Evolutionary conservation across 148 eudicot species (phyloP).

Genomic region (Persicaria tinctoria): DNA sequence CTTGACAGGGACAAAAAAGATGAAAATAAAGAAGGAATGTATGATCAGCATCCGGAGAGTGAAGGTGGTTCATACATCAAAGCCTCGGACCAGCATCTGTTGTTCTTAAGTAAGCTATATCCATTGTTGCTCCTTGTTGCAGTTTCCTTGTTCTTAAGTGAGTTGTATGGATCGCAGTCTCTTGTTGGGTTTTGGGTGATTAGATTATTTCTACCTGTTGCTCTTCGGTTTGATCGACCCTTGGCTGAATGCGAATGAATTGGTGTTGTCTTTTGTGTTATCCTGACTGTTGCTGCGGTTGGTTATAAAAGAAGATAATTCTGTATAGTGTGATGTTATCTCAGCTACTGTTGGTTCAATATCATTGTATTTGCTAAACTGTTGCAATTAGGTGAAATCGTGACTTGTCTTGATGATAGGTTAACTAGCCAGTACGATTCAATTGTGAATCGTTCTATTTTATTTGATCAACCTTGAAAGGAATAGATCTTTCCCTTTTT

Average conservation of each 20-base stretch:
- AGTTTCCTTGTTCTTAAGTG: no score
- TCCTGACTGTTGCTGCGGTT: not conserved
- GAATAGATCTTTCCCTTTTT: not conserved
- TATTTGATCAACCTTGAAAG: not conserved
- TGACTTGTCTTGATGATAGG: not conserved
- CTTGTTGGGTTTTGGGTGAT: no score
- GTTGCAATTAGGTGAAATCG: not conserved
- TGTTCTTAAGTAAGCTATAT: no score
- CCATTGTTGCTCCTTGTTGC: no score
- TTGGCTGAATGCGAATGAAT: no score
- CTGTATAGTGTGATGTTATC: not conserved
- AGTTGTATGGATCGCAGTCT: no score
- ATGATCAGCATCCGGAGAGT: no score
- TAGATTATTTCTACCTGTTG: no score
- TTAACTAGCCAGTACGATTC: not conserved
- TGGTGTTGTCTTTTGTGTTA: not conserved
- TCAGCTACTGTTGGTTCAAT: not conserved
- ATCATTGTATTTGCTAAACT: not conserved
- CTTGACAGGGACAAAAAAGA: conserved; percentile 42
- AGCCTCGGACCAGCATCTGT: no score
- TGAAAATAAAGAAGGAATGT: conserved; percentile 29
- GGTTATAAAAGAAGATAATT: not conserved
- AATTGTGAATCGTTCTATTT: not conserved
- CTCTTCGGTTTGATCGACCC: no score
- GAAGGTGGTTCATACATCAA: no score